Evolutionary conservation across 148 eudicot genomes (phyloP), one percentile per base, ranked within the genome.

Genomic region (Beta vulgaris): DNA sequence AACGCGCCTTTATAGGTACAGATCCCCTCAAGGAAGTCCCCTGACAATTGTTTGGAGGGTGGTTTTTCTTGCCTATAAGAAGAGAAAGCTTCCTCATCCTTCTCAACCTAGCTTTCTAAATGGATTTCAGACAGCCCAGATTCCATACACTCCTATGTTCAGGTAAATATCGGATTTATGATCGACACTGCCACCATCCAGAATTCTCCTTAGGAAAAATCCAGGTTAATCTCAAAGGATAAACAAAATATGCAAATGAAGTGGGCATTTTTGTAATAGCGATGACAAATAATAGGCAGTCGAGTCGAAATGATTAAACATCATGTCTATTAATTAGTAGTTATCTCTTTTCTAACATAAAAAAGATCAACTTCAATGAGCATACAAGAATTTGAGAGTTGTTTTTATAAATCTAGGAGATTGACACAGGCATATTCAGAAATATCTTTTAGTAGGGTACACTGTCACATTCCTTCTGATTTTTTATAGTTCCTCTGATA

Each of bases 41-140:
- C 78, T 96, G 75, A 92, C 98, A n/a, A 79, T 89, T 15, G 83
- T 96, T 28, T 92, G 92, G 96, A 88, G 98, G 73, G 99, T 96
- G 26, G 7, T 91, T 77, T 79, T 83, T 71, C 59, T 88, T 83
- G 95, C 99, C 73, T 89, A 88, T 78, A 91, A 69, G 83, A 96
- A 83, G 85, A 88, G 91, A 67, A 84, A 54, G 25, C 86, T 86
- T 48, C 72, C 89, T 73, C 78, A 81, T 71, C 95, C 98, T 76
- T 74, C 88, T 65, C 68, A 89, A 54, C 86, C 87, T 14, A 79
- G 81, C 77, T 66, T 83, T 57, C 83, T 96, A 82, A 96, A 96
- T 73, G 99, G 83, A 28, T 89, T 81, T 71, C 80, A 89, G 34
- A 70, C 65, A 39, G 83, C 93, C 16, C 79, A 75, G 60, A 91